Base-by-base conservation (phyloP, 192 early-diverging fungal genomes). In the Coemansia sp. region DNA sequence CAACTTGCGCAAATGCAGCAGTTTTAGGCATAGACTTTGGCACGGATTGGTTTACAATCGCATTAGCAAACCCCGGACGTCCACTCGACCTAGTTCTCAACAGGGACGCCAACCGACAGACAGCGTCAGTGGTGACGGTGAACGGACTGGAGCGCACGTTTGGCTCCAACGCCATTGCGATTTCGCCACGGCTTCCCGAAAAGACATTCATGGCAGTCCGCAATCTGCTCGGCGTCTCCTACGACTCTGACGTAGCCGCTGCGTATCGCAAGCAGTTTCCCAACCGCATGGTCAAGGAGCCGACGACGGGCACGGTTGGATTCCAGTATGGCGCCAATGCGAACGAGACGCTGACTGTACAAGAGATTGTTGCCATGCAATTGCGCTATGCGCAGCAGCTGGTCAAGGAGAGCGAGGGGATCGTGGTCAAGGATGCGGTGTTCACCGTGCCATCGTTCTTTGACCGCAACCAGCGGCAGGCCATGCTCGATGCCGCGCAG, bases 1-100 rank as follows among this genome's bases (percentile, higher is more conserved):
- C 52, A 9, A 46, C 72, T 7, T 47, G 70, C 31, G 75, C 68
- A 40, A 46, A 66, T 13, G 91, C 91, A 1, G 89, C 94, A 22
- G 95, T 98, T 20, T 91, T 99, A 70, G 93, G 95, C 13, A 95
- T 99, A 71, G 98, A 99, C 79, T 96, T 93, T 81, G 98, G 98
- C 40, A 92, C 93, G 2, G 94, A 99, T 59, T 99, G 96, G 96
- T 95, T 97, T 85, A 98, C 97, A 68, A 92, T 97, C 38, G 93
- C 92, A 10, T 80, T 99, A 34, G 93, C 97, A 67, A 96, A 95
- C 69, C 89, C 96, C 11, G 95, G 95, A 20, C 90, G 91, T 16
- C 90, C 93, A 13, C 81, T 97, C 20, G 98, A 99, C 69, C 90
- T 97, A 68, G 98, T 96, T 7, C 89, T 99, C 65, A 99, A 99